Conservation (phyloP, 495 filamentous ascomycete species). For the Tuber melanosporum region DNA sequence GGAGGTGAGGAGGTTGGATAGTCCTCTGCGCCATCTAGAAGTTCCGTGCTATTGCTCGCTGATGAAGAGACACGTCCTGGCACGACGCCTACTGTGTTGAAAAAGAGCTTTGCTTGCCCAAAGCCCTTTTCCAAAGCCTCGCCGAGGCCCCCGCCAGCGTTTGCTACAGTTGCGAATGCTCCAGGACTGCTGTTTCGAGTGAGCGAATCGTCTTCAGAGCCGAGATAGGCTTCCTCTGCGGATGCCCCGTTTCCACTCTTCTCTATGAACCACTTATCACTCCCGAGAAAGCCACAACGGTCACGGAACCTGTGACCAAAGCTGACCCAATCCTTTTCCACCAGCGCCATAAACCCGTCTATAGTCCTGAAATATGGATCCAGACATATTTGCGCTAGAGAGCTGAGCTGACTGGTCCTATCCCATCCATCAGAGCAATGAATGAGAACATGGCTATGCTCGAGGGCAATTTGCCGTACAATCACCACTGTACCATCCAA, state of each 20-base stretch:
- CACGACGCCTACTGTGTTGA: constrained; percentile 51
- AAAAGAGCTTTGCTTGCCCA: constrained; percentile 81
- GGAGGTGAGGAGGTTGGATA: constrained; percentile 9
- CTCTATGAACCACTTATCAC: constrained; percentile 86
- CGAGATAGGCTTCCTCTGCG: constrained; percentile 21
- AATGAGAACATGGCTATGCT: constrained; percentile 89
- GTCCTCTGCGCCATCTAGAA: constrained; percentile 28
- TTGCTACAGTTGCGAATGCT: constrained; percentile 12
- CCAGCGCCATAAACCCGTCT: constrained; percentile 87
- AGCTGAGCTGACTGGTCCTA: constrained; percentile 88
- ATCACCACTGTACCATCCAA: constrained; percentile 80
- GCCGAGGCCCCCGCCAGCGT: constrained; percentile 44
- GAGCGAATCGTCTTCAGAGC: constrained; percentile 23
- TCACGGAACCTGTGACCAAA: constrained; percentile 97
- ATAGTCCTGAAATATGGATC: constrained; percentile 95
- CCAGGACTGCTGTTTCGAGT: constrained; percentile 14
- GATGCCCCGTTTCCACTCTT: constrained; percentile 26
- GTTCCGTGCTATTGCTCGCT: constrained; percentile 9
- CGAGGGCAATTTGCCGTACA: constrained; percentile 78
- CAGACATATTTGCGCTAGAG: constrained; percentile 85
- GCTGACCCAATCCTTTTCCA: constrained; percentile 97
- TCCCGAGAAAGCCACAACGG: constrained; percentile 74
- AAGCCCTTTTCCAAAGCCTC: constrained; percentile 83
- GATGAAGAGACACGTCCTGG: constrained; percentile 25
- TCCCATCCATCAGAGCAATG: constrained; percentile 99